These are phyloP conservation scores for Vaccinium corymbosum DNA, from an alignment of 148 eudicot genomes.

Conservation along the genomic window DNA sequence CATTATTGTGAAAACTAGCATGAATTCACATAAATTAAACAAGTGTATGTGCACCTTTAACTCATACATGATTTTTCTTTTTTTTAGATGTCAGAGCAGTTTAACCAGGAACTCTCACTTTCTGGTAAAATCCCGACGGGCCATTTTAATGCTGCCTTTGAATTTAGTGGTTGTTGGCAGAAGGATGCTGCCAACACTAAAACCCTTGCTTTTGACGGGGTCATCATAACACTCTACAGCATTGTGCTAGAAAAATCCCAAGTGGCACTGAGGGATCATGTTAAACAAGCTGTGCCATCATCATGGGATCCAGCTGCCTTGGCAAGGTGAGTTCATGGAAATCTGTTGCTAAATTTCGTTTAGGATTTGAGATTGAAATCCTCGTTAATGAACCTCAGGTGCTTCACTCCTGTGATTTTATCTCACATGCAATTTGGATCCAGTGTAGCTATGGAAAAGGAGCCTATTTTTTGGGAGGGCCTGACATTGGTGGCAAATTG, in stretches of 20 bases:
- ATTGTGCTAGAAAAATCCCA: constrained; percentile 45
- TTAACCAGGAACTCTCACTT: constrained; percentile 48
- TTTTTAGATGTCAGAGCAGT: constrained; percentile 51
- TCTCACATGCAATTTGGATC: too few species aligned
- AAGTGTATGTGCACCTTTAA: constrained; percentile 10
- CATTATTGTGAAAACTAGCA: not conserved
- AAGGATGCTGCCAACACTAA: constrained; percentile 56
- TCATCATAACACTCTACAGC: constrained; percentile 40
- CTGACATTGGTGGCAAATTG: too few species aligned
- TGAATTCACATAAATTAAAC: not conserved
- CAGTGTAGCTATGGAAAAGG: too few species aligned
- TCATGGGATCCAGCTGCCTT: constrained; percentile 56
- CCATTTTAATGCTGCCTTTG: constrained; percentile 50
- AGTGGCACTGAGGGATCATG: constrained; percentile 34
- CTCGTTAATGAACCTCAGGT: not conserved
- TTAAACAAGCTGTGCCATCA: constrained; percentile 50
- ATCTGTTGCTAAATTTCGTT: not conserved
- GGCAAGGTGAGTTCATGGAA: constrained; percentile 32
- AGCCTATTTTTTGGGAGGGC: too few species aligned
- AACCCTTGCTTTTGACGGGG: constrained; percentile 52
- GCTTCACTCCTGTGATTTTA: not conserved
- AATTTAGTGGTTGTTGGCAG: constrained; percentile 49
- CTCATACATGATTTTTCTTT: not conserved
- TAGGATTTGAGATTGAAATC: not conserved
- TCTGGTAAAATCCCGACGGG: constrained; percentile 55